These are phyloP conservation scores for Parachlorella kessleri DNA, from an alignment of 139 green algal species.

Conservation along the genomic window DNA sequence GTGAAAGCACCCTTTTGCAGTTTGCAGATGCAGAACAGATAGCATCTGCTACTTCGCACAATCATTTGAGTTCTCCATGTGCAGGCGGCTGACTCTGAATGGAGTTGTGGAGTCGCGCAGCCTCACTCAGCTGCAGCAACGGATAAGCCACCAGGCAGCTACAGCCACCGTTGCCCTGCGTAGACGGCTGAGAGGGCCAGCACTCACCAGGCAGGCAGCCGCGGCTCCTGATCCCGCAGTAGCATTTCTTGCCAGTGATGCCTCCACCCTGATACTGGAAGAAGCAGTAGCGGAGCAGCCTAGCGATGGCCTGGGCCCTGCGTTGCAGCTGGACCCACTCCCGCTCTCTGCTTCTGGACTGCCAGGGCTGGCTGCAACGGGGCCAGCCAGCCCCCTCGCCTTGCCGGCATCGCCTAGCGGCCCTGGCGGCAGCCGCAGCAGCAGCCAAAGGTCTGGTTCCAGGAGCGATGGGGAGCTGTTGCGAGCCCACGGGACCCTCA, in stretches of 20 bases:
- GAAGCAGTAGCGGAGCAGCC: background rate
- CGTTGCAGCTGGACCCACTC: background rate
- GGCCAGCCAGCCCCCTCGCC: background rate
- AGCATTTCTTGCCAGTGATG: background rate
- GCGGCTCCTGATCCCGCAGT: background rate
- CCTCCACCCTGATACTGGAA: too few species aligned
- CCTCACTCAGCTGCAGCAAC: background rate
- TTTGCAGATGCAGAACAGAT: too few species aligned
- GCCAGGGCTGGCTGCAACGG: too few species aligned
- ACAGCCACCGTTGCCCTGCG: background rate
- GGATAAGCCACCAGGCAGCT: background rate
- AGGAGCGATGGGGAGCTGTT: background rate
- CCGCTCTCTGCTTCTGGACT: too few species aligned
- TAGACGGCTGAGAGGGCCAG: background rate
- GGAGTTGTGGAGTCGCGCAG: constrained; percentile 45
- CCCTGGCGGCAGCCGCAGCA: too few species aligned
- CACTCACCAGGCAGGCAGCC: background rate
- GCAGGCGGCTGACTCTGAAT: constrained; percentile 37
- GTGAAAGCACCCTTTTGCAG: too few species aligned
- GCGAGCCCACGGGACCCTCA: constrained; percentile 13
- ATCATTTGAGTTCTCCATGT: too few species aligned
- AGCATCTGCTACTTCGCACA: too few species aligned
- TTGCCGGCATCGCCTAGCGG: background rate
- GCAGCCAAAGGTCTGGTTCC: too few species aligned
- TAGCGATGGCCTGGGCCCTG: background rate